phyloP scores from a whole-genome alignment of 148 eudicot genomes.

The Salicornia ramosissima region DNA sequence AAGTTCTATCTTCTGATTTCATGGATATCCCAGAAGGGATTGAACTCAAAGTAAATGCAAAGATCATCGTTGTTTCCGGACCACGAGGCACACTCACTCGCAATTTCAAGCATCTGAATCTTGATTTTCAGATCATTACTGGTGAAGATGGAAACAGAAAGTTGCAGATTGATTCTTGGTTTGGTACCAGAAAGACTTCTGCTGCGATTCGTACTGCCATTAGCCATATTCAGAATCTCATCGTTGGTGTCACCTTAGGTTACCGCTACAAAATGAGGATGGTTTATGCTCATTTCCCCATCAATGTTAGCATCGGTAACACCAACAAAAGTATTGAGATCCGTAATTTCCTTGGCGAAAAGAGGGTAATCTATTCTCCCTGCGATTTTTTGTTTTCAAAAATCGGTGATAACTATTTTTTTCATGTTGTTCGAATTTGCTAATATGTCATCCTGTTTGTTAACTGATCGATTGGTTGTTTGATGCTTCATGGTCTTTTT shows the following conservation, averaged over 20 bases:
- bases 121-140: constrained; percentile 46
- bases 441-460: no score
- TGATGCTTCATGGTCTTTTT: not conserved
- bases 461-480: no score
- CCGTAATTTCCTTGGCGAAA: constrained; percentile 66
- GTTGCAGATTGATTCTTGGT: constrained; percentile 61
- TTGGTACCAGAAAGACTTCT: constrained; percentile 49
- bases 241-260: constrained; percentile 48
- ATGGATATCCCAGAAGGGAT: constrained; percentile 73
- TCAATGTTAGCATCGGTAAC: constrained; percentile 50
- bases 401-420: no score
- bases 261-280: constrained; percentile 66
- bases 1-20: constrained; percentile 42
- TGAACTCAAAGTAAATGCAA: constrained; percentile 45
- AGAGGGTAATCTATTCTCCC: constrained; percentile 37
- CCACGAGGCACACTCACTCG: constrained; percentile 50
- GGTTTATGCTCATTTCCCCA: constrained; percentile 71
- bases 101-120: constrained; percentile 63
- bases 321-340: constrained; percentile 45
- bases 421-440: no score
- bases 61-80: constrained; percentile 45
- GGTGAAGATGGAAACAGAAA: constrained; percentile 38
- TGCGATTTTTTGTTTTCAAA: not conserved
- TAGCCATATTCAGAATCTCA: constrained; percentile 44
- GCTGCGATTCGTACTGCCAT: constrained; percentile 63